Conservation (phyloP, 2,329 filamentous ascomycete species). For the Aspergillus novoparasiticus region DNA sequence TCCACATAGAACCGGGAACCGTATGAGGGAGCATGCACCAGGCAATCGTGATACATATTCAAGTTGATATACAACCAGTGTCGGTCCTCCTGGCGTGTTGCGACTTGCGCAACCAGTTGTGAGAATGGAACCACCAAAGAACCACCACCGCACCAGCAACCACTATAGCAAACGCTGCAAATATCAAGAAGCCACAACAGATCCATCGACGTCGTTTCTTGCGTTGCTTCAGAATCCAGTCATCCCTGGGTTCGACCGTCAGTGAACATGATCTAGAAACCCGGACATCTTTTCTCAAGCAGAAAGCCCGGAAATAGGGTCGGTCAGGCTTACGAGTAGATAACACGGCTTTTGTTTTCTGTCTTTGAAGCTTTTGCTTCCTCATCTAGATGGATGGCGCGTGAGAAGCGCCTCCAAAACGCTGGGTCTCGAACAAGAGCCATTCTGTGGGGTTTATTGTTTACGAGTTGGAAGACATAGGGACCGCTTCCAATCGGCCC, state of each 20-base stretch:
- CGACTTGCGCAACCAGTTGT: conserved; percentile 33
- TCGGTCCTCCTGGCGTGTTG: not conserved
- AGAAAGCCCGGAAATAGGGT: not conserved
- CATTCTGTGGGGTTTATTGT: conserved; percentile 36
- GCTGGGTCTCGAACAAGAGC: conserved; percentile 57
- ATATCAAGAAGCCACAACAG: conserved; percentile 44
- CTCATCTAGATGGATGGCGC: conserved; percentile 60
- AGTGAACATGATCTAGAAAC: not conserved
- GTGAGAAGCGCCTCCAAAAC: conserved; percentile 64
- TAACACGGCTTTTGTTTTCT: conserved; percentile 21
- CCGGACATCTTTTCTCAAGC: not conserved
- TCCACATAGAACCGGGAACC: not conserved
- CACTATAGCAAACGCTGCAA: conserved; percentile 35
- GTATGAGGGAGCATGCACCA: too few relatives aligned
- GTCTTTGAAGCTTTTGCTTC: conserved; percentile 34
- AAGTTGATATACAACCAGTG: not conserved
- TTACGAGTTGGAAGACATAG: conserved; percentile 4
- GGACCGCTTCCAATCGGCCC: not conserved
- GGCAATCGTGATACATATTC: not conserved
- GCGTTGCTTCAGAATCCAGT: conserved; percentile 56
- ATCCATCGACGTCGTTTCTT: conserved; percentile 51
- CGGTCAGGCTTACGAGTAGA: conserved; percentile 22
- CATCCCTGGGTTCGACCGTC: conserved; percentile 36
- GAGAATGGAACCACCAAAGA: conserved; percentile 46
- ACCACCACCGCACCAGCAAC: conserved; percentile 49